A percentile compares a stretch with the other conserved stretches of the same genome.
These are phyloP conservation scores for Suillus tomentosus DNA, from an alignment of 768 basidiomycete species.

Conservation along the genomic window DNA sequence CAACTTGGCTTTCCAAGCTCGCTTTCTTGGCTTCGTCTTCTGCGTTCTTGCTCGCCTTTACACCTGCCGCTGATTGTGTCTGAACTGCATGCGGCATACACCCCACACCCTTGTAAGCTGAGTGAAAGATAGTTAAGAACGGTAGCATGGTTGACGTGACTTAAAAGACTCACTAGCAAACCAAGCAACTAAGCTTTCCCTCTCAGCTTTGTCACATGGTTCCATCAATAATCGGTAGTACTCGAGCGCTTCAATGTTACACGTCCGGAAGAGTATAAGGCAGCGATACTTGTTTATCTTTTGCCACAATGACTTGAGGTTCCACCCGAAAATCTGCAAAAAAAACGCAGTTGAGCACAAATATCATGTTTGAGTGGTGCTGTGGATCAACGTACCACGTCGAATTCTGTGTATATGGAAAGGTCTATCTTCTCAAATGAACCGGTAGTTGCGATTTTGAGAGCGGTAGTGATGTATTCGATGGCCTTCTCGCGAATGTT, in stretches of 20 bases:
- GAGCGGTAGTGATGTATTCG: not conserved
- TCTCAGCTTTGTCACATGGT: not conserved
- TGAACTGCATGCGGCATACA: not conserved
- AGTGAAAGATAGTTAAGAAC: not conserved
- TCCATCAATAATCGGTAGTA: not conserved
- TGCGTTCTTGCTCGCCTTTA: no score
- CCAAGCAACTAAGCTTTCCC: not conserved
- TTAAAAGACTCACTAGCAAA: not conserved
- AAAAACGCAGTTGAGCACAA: not conserved
- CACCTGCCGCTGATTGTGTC: no score
- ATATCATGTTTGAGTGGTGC: not conserved
- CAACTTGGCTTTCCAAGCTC: no score
- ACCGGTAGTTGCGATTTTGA: not conserved
- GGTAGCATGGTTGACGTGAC: not conserved
- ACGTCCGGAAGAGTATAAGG: not conserved
- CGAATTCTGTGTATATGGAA: not conserved
- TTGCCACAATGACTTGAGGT: not conserved
- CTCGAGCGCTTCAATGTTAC: not conserved
- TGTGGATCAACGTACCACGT: not conserved
- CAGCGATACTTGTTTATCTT: not conserved
- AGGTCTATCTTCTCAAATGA: not conserved
- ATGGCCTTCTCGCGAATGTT: not conserved
- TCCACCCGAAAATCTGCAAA: not conserved
- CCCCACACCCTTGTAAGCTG: not conserved
- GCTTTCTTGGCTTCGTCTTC: no score